Evolutionary conservation across 805 yeast genomes (phyloP).

Genomic region (Kazachstania taianensis): DNA sequence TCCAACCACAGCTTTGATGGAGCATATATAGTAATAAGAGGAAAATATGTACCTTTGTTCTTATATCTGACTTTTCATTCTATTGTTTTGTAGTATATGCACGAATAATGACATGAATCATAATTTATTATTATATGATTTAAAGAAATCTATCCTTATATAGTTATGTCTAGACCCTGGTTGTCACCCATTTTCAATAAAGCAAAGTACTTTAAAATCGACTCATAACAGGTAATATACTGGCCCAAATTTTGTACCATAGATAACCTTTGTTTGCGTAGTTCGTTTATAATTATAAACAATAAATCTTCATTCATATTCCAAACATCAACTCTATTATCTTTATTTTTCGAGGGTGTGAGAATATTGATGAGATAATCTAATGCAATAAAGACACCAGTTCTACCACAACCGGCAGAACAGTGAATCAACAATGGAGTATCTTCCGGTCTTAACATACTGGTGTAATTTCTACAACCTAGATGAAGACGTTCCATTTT

Average conservation of each 20-base stretch:
- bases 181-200: conserved; percentile 6
- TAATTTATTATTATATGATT: too few relatives aligned
- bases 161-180: too few relatives aligned
- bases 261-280: conserved; percentile 59
- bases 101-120: neutral
- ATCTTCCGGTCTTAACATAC: conserved; percentile 1
- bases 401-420: conserved; percentile 94
- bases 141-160: too few relatives aligned
- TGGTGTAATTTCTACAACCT: conserved; percentile 3
- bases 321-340: conserved; percentile 34
- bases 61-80: neutral
- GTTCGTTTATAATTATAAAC: conserved; percentile 47
- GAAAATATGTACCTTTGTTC: neutral
- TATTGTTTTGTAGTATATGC: conserved; percentile 1
- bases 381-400: conserved; percentile 75
- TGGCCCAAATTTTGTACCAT: conserved; percentile 76
- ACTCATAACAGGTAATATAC: conserved; percentile 61
- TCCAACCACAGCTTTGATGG: conserved; percentile 3
- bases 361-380: conserved; percentile 37
- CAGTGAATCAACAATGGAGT: conserved; percentile 70
- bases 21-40: too few relatives aligned
- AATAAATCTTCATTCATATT: conserved; percentile 42
- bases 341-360: conserved; percentile 27
- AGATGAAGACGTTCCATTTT: conserved; percentile 2
- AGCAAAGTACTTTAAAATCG: conserved; percentile 28